Conservation (phyloP, 2,329 filamentous ascomycete genomes). For the Aureobasidium sp. region DNA sequence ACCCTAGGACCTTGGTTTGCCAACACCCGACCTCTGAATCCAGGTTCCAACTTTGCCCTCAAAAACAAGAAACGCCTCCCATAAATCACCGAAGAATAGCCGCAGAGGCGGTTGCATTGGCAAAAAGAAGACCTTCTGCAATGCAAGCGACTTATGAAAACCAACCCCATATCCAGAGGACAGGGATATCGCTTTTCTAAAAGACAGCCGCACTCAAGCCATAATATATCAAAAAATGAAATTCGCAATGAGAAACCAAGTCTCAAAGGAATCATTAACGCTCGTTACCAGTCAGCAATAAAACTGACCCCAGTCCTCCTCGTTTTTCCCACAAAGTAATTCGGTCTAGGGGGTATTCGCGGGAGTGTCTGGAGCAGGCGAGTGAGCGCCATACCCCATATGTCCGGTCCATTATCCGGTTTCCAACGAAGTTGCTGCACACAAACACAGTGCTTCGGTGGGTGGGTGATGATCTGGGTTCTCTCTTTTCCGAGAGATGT, state of each 20-base stretch:
- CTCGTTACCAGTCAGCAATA: slow-evolving; percentile 12
- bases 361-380: slow-evolving; percentile 13
- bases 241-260: too few species aligned
- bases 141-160: slow-evolving; percentile 15
- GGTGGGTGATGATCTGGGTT: neutral
- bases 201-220: slow-evolving; percentile 15
- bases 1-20: neutral
- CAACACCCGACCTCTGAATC: slow-evolving; percentile 2
- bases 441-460: slow-evolving; percentile 9
- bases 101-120: slow-evolving; percentile 6
- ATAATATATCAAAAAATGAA: slow-evolving; percentile 19
- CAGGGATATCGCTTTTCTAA: slow-evolving; percentile 20
- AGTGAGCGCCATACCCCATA: slow-evolving; percentile 17
- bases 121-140: neutral
- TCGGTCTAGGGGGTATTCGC: slow-evolving; percentile 12
- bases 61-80: neutral
- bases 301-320: slow-evolving; percentile 6
- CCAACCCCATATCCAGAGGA: slow-evolving; percentile 27
- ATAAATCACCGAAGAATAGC: slow-evolving; percentile 9
- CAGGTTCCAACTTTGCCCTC: neutral
- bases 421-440: slow-evolving; percentile 4
- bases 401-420: slow-evolving; percentile 12
- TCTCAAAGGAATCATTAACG: neutral
- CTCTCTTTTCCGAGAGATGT: neutral
- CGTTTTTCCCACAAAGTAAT: slow-evolving; percentile 12